Percentiles rank a stretch among this genome's conserved stretches.
These are phyloP conservation scores for Chaetomium olivaceum DNA, from an alignment of 2,329 filamentous ascomycete species.

Conservation along the genomic window DNA sequence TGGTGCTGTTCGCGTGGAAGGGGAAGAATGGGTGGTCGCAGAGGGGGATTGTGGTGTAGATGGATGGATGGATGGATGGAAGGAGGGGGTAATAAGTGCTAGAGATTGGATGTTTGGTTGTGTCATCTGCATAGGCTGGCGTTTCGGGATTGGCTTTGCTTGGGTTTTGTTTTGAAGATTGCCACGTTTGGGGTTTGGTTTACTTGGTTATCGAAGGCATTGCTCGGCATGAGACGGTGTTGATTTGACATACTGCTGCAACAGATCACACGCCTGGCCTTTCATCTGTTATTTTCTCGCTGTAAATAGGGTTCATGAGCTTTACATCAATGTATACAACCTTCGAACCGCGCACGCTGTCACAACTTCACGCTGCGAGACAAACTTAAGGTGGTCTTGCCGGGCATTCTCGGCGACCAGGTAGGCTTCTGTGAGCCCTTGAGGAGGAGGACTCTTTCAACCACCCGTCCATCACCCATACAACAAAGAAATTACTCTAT, in stretches of 20 bases:
- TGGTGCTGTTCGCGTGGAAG: conserved; percentile 81
- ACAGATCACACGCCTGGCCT: neutral
- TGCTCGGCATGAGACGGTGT: neutral
- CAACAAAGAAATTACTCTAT: too few relatives aligned
- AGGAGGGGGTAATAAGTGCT: neutral
- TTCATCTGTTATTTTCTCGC: neutral
- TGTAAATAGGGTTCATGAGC: neutral
- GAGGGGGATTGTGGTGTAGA: conserved; percentile 66
- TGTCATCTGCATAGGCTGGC: neutral
- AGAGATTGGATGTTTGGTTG: neutral
- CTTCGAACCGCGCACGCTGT: neutral
- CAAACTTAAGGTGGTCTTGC: too few relatives aligned
- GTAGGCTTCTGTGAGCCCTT: too few relatives aligned
- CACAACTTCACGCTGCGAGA: too few relatives aligned
- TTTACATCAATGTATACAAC: neutral
- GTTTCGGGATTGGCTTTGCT: neutral
- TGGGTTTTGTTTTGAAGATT: neutral
- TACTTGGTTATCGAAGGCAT: neutral
- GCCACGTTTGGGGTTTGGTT: neutral
- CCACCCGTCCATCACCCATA: too few relatives aligned
- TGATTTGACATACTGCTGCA: neutral
- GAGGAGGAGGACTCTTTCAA: too few relatives aligned
- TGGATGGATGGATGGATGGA: neutral
- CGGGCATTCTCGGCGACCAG: too few relatives aligned
- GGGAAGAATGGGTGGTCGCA: conserved; percentile 73